Evolutionary conservation across 2,329 filamentous ascomycete species (phyloP).

Genomic region (Trichoderma hamatum): DNA sequence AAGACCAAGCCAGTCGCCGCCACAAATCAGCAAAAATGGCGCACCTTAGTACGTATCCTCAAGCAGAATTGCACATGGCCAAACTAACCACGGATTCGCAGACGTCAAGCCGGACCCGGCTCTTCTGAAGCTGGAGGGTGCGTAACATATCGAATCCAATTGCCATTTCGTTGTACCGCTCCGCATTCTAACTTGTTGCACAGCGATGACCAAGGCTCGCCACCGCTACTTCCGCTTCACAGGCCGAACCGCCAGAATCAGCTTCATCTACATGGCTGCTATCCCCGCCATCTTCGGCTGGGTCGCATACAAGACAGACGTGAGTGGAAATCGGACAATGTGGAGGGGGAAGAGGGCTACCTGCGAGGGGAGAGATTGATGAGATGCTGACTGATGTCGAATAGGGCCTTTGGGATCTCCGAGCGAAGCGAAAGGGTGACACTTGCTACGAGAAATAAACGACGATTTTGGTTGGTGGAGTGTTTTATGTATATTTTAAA

Average conservation of each 20-base stretch:
- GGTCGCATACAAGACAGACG: constrained; percentile 79
- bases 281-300: constrained; percentile 73
- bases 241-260: constrained; percentile 75
- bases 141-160: constrained; percentile 34
- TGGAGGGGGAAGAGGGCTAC: not conserved
- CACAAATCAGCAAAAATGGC: constrained; percentile 42
- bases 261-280: constrained; percentile 73
- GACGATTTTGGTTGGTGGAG: constrained; percentile 24
- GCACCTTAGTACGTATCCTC: constrained; percentile 42
- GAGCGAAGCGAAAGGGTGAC: constrained; percentile 88
- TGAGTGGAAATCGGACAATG: constrained; percentile 56
- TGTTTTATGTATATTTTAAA: constrained; percentile 48
- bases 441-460: constrained; percentile 75
- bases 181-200: constrained; percentile 33
- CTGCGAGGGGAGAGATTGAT: not conserved
- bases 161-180: constrained; percentile 3
- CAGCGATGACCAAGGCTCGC: constrained; percentile 82
- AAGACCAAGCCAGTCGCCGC: constrained; percentile 31
- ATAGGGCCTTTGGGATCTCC: constrained; percentile 83
- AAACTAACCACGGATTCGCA: constrained; percentile 37
- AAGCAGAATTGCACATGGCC: not conserved
- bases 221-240: constrained; percentile 98
- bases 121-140: constrained; percentile 46
- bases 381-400: constrained; percentile 31
- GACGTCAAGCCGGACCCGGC: constrained; percentile 49